Conservation (phyloP, 1,284 basidiomycete genomes). For the Microstroma glucosiphilum region DNA sequence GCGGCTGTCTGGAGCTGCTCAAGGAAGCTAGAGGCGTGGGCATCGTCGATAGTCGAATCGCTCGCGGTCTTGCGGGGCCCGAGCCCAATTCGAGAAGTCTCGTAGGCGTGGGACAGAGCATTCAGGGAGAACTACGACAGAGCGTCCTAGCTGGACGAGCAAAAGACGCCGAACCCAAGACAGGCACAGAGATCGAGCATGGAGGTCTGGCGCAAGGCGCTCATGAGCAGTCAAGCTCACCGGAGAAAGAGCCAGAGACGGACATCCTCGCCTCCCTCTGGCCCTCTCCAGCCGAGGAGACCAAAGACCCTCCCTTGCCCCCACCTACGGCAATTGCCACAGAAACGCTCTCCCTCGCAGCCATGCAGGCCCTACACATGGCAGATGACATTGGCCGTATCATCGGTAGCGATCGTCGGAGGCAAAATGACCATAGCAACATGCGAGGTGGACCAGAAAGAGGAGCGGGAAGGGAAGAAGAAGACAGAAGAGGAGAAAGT, state of each 20-base stretch:
- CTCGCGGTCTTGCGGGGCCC: too few relatives aligned
- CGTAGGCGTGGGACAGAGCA: neutral
- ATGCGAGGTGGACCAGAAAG: neutral
- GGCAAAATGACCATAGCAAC: neutral
- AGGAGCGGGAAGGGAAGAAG: neutral
- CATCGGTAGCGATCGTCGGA: neutral
- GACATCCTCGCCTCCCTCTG: neutral
- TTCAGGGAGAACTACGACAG: neutral
- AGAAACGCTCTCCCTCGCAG: neutral
- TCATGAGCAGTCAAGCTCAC: neutral
- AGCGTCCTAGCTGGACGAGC: neutral
- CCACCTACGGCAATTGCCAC: too few relatives aligned
- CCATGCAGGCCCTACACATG: neutral
- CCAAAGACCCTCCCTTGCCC: too few relatives aligned
- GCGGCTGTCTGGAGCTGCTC: conserved; percentile 17
- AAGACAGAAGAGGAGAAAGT: neutral
- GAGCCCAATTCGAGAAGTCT: neutral
- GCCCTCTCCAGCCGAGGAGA: neutral
- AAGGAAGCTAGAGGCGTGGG: conserved; percentile 26
- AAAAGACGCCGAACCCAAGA: neutral
- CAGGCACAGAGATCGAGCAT: neutral
- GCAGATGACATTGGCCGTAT: neutral
- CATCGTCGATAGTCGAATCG: neutral
- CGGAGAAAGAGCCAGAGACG: neutral
- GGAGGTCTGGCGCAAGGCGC: neutral